Base-by-base conservation (phyloP, 164 flowering plant genomes). In the Nelumbo lutea region DNA sequence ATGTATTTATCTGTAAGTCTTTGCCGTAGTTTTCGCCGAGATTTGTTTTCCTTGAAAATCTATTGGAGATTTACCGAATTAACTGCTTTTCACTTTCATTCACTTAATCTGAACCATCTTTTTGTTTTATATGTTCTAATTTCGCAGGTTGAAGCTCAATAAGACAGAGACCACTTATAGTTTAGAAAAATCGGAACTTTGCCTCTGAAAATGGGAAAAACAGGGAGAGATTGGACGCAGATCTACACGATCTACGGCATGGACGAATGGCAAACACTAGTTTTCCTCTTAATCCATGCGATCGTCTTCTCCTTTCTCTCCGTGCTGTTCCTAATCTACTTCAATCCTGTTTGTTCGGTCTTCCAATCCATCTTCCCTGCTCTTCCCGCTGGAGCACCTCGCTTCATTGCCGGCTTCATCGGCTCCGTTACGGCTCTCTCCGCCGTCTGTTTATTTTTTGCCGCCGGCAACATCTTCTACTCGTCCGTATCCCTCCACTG, bases 161-260 rank as follows among this genome's bases (percentile, higher is more conserved):
- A 14, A 9, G 38, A 2, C 64, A 41, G 44, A 69, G 48, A 27
- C 27, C 27, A 27, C 27, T 27, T 62, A 43, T 3, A 62, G 14
- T 9, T 57, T 40, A 5, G n/a, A 62, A 59, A 2, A 6, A 42
- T 14, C 5, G 15, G 50, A 58, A 48, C 10, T 56, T 52, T 14
- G 40, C 44, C 11, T 3, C 2, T 39, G 27, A 59, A 63, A 71
- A 88, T 86, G 91, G 91, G 88, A 44, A 86, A 77, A 73, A 57
- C 85, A 6, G 83, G 78, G 15, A 71, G 95, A 75, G 97, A 91
- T 64, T 94, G 97, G 97, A 68, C 80, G 14, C 97, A 91, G 90
- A 85, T 91, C 88, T 94, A 91, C 77, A 83, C 90, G 40, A 90
- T 91, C 75, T 94, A 94, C 81, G 98, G 98, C 62, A 74, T 94